Conservation (phyloP, 768 basidiomycete genomes). For the Psilocybe sp. region DNA sequence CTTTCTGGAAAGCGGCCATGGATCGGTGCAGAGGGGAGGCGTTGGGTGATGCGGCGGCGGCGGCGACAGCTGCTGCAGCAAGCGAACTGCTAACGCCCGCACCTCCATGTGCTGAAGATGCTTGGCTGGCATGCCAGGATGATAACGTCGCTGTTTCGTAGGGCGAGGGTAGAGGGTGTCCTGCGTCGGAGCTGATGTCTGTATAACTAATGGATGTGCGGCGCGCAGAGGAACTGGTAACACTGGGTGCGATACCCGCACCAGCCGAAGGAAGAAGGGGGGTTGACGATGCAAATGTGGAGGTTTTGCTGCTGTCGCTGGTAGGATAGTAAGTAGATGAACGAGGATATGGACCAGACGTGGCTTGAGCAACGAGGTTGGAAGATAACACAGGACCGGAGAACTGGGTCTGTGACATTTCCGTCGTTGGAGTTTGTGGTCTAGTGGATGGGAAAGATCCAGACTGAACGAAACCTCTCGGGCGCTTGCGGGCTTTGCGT, state of each 20-base stretch:
- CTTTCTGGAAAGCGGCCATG: slow-evolving; percentile 22
- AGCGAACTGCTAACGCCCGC: slow-evolving; percentile 1
- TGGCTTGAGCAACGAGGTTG: slow-evolving; percentile 10
- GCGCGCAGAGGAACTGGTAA: slow-evolving; percentile 13
- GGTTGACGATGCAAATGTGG: slow-evolving; percentile 5
- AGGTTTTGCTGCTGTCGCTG: neutral
- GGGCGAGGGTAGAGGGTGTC: slow-evolving; percentile 10
- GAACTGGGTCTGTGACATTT: slow-evolving; percentile 19
- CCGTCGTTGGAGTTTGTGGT: slow-evolving; percentile 4
- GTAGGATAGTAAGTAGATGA: neutral
- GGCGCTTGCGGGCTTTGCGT: slow-evolving; percentile 18
- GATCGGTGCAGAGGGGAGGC: slow-evolving; percentile 16
- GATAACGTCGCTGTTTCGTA: slow-evolving; percentile 8
- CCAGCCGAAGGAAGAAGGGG: slow-evolving; percentile 13
- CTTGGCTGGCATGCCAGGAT: slow-evolving; percentile 3
- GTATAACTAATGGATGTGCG: slow-evolving; percentile 13
- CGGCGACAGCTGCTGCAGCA: slow-evolving; percentile 1
- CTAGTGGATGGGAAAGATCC: slow-evolving; percentile 5
- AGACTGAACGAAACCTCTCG: slow-evolving; percentile 12
- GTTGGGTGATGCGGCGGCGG: neutral
- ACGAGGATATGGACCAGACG: slow-evolving; percentile 8
- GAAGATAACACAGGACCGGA: slow-evolving; percentile 14
- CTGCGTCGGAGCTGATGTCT: slow-evolving; percentile 8
- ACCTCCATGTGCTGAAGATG: neutral
- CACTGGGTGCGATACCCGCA: slow-evolving; percentile 7